Evolutionary conservation across 2,329 filamentous ascomycete genomes (phyloP).

Genomic region (Neurospora sp.): DNA sequence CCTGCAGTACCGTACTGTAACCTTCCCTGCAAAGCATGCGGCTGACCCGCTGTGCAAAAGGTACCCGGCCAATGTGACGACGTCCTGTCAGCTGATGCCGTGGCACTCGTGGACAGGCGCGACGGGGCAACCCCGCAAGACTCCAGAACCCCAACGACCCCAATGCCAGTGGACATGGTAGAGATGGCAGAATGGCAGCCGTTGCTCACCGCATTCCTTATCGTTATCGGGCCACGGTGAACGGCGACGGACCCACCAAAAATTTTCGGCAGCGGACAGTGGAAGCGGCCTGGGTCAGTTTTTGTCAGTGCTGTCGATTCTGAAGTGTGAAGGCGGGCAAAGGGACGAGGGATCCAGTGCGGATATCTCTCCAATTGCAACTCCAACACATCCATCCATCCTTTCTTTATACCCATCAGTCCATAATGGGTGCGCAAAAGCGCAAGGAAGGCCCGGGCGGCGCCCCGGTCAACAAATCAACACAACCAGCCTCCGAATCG

Average conservation of each 20-base stretch:
- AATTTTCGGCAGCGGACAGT: slow-evolving; percentile 15
- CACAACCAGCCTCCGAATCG: slow-evolving; percentile 35
- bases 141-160: not conserved
- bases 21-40: not conserved
- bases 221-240: slow-evolving; percentile 18
- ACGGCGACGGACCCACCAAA: slow-evolving; percentile 13
- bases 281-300: slow-evolving; percentile 7
- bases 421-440: slow-evolving; percentile 46
- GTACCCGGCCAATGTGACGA: not conserved
- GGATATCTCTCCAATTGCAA: slow-evolving; percentile 13
- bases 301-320: not conserved
- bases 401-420: slow-evolving; percentile 1
- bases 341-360: slow-evolving; percentile 3
- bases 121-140: not conserved
- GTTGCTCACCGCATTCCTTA: slow-evolving; percentile 16
- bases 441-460: slow-evolving; percentile 47
- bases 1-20: not conserved
- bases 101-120: not conserved
- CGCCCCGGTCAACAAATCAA: slow-evolving; percentile 37
- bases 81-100: not conserved
- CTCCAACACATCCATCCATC: slow-evolving; percentile 3
- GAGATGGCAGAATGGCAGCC: not conserved
- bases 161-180: not conserved
- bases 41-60: not conserved
- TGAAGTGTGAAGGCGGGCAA: slow-evolving; percentile 1